These are phyloP conservation scores for Aaosphaeria arxii DNA, from an alignment of 2,329 filamentous ascomycete genomes.

Conservation along the genomic window DNA sequence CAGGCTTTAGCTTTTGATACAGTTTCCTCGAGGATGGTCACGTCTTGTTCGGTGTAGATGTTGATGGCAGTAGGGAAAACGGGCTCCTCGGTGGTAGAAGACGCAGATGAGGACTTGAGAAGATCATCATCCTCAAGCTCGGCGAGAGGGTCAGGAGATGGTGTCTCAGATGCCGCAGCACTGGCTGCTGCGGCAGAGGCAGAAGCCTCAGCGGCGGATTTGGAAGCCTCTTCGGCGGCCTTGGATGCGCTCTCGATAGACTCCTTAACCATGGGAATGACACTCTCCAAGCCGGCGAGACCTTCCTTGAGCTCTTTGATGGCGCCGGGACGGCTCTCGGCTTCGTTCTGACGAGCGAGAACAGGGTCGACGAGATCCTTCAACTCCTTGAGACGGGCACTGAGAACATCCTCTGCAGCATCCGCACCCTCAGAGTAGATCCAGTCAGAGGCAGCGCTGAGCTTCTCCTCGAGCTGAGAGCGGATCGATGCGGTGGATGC, in stretches of 20 bases:
- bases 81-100: constrained; percentile 20
- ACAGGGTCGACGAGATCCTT: constrained; percentile 76
- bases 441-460: constrained; percentile 77
- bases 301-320: constrained; percentile 65
- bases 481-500: constrained; percentile 69
- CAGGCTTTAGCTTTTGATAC: constrained; percentile 65
- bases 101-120: constrained; percentile 34
- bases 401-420: constrained; percentile 71
- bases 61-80: constrained; percentile 32
- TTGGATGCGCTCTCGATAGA: constrained; percentile 60
- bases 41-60: constrained; percentile 70
- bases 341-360: constrained; percentile 71
- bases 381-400: constrained; percentile 71
- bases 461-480: constrained; percentile 62
- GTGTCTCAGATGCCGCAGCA: constrained; percentile 43
- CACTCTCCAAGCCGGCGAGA: constrained; percentile 68
- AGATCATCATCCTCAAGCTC: constrained; percentile 74
- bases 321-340: constrained; percentile 65
- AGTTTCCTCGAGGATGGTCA: constrained; percentile 61
- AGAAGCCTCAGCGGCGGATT: constrained; percentile 35
- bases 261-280: constrained; percentile 66
- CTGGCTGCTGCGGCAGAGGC: constrained; percentile 25
- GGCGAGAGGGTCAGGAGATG: constrained; percentile 55
- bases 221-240: constrained; percentile 31
- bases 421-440: constrained; percentile 81